Evolutionary conservation across 108 stramenopile species (phyloP).

Genomic region (Poteriospumella lacustris): DNA sequence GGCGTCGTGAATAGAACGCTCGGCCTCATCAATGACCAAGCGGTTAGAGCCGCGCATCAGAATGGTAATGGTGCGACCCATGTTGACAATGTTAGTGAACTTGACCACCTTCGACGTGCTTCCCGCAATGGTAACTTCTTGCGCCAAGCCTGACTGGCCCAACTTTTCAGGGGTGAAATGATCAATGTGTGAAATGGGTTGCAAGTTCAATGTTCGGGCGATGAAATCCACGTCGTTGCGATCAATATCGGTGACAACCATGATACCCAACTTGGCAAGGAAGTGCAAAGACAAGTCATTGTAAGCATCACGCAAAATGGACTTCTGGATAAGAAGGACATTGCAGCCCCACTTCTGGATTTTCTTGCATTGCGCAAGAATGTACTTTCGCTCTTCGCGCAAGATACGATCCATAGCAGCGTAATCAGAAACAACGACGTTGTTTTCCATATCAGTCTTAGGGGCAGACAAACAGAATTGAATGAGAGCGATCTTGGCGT

Average conservation of each 20-base stretch:
- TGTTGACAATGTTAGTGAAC: constrained; percentile 83
- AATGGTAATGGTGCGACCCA: constrained; percentile 80
- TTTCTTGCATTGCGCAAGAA: constrained; percentile 87
- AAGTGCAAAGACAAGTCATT: constrained; percentile 96
- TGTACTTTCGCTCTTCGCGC: constrained; percentile 92
- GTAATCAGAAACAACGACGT: constrained; percentile 94
- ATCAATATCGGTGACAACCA: constrained; percentile 96
- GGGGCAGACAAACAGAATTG: constrained; percentile 93
- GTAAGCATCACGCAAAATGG: constrained; percentile 96
- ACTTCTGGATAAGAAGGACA: constrained; percentile 95
- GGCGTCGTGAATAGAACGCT: constrained; percentile 96
- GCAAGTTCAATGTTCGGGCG: constrained; percentile 81
- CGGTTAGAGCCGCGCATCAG: constrained; percentile 92
- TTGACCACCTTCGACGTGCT: constrained; percentile 87
- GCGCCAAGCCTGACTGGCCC: constrained; percentile 72
- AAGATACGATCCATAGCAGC: constrained; percentile 98
- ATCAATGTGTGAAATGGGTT: constrained; percentile 92
- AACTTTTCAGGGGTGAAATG: constrained; percentile 79
- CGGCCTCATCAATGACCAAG: constrained; percentile 95
- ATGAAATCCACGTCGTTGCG: constrained; percentile 92
- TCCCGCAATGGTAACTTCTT: constrained; percentile 88
- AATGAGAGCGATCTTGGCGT: constrained; percentile 87
- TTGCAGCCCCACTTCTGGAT: constrained; percentile 96
- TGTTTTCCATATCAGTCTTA: constrained; percentile 99
- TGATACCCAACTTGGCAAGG: constrained; percentile 91